Evolutionary conservation across 2,329 filamentous ascomycete species (phyloP).

Genomic region (Fusarium denticulatum): DNA sequence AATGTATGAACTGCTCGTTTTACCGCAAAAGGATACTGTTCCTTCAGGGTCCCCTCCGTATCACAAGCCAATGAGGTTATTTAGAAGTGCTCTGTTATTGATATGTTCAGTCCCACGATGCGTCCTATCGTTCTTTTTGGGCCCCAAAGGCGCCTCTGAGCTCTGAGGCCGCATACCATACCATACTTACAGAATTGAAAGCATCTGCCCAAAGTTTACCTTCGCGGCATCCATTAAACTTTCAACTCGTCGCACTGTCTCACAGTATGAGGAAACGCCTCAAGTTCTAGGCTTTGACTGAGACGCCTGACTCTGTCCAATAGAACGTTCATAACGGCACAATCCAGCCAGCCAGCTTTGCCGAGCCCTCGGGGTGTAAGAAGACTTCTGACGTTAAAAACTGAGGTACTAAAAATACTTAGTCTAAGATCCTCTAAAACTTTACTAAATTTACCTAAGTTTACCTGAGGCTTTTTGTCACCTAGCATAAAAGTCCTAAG

Average conservation of each 20-base stretch:
- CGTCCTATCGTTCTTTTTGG: not conserved
- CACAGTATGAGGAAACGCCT: constrained; percentile 32
- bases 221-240: not conserved
- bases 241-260: constrained; percentile 19
- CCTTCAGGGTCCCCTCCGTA: not conserved
- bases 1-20: not conserved
- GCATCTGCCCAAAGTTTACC: not conserved
- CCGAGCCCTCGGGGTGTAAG: too few relatives aligned
- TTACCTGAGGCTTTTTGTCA: too few relatives aligned
- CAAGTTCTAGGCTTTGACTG: constrained; percentile 12
- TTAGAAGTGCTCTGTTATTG: not conserved
- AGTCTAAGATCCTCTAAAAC: too few relatives aligned
- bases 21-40: too few relatives aligned
- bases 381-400: too few relatives aligned
- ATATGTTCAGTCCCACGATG: not conserved
- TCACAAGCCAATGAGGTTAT: not conserved
- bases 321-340: constrained; percentile 3
- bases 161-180: constrained; percentile 15
- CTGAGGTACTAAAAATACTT: too few relatives aligned
- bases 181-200: constrained; percentile 19
- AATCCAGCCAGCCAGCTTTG: constrained; percentile 1
- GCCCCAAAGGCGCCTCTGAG: not conserved
- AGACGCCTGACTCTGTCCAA: constrained; percentile 26
- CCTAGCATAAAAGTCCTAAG: too few relatives aligned
- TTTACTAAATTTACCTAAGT: too few relatives aligned